Evolutionary conservation across 495 filamentous ascomycete genomes (phyloP), one percentile per base, ranked within the genome.

Genomic region (Halenospora varia): DNA sequence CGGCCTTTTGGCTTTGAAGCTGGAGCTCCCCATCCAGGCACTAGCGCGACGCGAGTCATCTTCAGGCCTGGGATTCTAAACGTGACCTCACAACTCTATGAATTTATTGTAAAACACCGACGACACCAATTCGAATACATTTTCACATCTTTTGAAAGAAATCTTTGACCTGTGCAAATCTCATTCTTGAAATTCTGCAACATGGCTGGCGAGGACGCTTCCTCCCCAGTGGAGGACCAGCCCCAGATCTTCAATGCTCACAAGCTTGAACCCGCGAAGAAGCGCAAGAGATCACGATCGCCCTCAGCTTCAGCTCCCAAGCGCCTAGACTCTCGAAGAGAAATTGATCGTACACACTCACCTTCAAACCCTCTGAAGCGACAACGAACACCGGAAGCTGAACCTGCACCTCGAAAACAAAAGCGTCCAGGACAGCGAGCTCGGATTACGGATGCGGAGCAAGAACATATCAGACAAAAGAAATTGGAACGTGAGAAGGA

Each of bases 381-480:
- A 3, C 49, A 44, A 40, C 50, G 65, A 59, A 57, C 60, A 19
- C 24, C 53, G 41, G 64, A 61, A n/a, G 53, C 55, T 19, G 15
- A 39, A n/a, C 41, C 72, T 55, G 73, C 76, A 6, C 64, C 77
- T 17, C 84, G 88, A 18, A 88, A 88, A 65, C 87, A 87, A 39
- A 97, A 97, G 73, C 84, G 90, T 17, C 94, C 94, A 10, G 92
- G 92, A 15, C 88, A 84, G 57, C 85, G 88, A 47, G 81, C 91
- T 3, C 87, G 94, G 48, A 81, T 96, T 62, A 82, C 82, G 8
- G 82, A 84, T 11, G 79, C 81, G 24, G 85, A 92, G 52, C 79
- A 83, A 15, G 87, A 89, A 50, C 80, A 83, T 19, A 78, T 90
- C 51, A 80, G 83, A 10, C 83, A 87, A 59, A 79, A 83, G 61